Conservation (phyloP, 2,329 filamentous ascomycete species). For the Cytospora mali region DNA sequence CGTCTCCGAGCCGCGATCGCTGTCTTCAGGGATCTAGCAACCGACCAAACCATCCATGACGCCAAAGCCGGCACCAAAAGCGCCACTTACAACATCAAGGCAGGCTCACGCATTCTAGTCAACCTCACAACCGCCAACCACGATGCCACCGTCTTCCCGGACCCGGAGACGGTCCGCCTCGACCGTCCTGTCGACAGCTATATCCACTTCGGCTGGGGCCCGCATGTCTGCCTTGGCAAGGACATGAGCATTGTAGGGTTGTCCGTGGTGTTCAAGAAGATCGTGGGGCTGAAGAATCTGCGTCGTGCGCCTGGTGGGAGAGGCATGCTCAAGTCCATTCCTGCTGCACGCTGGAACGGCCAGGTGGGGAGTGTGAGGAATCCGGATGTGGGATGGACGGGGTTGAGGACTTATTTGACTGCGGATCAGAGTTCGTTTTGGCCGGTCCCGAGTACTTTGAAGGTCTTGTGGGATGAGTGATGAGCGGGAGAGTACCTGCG, state of each 20-base stretch:
- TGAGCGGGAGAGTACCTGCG: background rate
- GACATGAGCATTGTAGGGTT: constrained; percentile 42
- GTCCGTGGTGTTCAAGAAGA: constrained; percentile 32
- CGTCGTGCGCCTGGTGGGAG: constrained; percentile 31
- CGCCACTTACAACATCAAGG: constrained; percentile 29
- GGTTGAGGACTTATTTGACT: constrained; percentile 33
- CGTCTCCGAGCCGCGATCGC: constrained; percentile 57
- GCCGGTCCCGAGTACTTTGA: constrained; percentile 33
- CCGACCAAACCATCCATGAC: constrained; percentile 35
- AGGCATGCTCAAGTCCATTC: constrained; percentile 31
- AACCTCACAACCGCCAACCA: constrained; percentile 52
- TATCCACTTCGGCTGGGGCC: constrained; percentile 55
- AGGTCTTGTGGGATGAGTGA: constrained; percentile 32
- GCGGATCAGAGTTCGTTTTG: constrained; percentile 33
- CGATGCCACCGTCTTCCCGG: constrained; percentile 52
- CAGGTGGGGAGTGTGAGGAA: constrained; percentile 27
- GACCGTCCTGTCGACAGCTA: constrained; percentile 54
- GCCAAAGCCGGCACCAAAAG: constrained; percentile 32
- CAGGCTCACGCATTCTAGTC: constrained; percentile 47
- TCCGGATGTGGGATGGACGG: constrained; percentile 29
- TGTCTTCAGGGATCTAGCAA: constrained; percentile 49
- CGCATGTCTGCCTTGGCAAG: constrained; percentile 54
- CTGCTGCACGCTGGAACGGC: constrained; percentile 29
- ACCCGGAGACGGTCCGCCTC: constrained; percentile 50
- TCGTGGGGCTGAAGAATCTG: constrained; percentile 33